Evolutionary conservation across 129 eudicot genomes (phyloP), one percentile per base, ranked within the genome.

Genomic region (Apium graveolens): DNA sequence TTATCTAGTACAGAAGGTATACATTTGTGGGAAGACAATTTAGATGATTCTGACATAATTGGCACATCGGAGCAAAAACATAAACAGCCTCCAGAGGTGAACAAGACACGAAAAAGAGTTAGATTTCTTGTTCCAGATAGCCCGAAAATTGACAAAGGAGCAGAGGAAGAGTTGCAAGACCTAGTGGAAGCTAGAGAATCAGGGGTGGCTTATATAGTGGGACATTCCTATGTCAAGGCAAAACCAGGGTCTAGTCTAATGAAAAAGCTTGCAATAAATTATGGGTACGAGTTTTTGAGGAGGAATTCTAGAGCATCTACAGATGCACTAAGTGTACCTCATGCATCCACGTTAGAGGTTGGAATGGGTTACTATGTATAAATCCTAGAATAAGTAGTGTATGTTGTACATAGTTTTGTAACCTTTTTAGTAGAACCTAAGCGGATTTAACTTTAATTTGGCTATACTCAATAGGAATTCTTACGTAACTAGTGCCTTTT

Each of bases 331-430:
- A 82, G 85, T 39, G 88, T 86, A 32, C 98, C 98, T 74, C 99
- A 90, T 83, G 97, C 99, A 62, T 91, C 97, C 13, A 90, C 97
- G 8, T 89, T 95, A 20, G 97, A 93, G 83, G 98, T 93, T 32
- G 98, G 98, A 42, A 93, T 93, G 98, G 84, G 86, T 62, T 93
- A 87, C 79, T 92, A 89, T 81, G 91, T 93, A 72, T 93, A 87
- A 62, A 71, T 70, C 70, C 5, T 48, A 48, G 53, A 48, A 48
- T 48, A 14, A 20, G 5, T 46, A 46, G 51, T 13, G 51, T 14
- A 48, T 48, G 21, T 48, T 48, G 53, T 48, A 48, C 17, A 16
- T 48, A 16, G 12, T 17, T 48, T 48, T 48, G 21, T 17, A 16
- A 48, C 48, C 48, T 44, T 44, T 44, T 44, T 4, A 11, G 4